phyloP scores from a whole-genome alignment of 805 yeast species.

The Debaryomyces castellii region DNA sequence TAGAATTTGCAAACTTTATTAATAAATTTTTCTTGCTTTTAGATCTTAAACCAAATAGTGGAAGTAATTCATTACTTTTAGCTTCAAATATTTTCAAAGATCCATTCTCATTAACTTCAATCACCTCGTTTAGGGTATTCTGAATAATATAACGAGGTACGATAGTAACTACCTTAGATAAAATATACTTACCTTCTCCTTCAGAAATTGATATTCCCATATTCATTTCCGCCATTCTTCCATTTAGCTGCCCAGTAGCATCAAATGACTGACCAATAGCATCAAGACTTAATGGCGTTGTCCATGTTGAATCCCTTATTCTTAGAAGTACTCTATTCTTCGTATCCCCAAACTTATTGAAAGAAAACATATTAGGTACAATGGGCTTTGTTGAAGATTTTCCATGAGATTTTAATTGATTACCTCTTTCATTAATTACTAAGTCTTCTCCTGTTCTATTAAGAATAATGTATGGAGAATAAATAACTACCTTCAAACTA shows the following conservation, averaged over 20 bases:
- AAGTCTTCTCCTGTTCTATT: conserved; percentile 76
- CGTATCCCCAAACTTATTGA: conserved; percentile 55
- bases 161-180: conserved; percentile 74
- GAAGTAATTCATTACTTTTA: conserved; percentile 46
- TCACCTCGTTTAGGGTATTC: conserved; percentile 55
- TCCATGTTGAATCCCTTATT: conserved; percentile 69
- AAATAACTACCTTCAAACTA: conserved; percentile 67
- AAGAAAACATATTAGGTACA: conserved; percentile 82
- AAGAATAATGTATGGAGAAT: conserved; percentile 79
- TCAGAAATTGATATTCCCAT: conserved; percentile 75
- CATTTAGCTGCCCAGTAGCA: conserved; percentile 44
- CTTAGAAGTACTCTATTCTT: conserved; percentile 65
- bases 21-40: conserved; percentile 58
- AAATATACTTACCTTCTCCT: conserved; percentile 80
- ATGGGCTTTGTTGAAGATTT: conserved; percentile 28
- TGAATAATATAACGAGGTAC: conserved; percentile 80
- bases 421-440: conserved; percentile 56
- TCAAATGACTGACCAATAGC: conserved; percentile 83
- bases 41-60: conserved; percentile 65
- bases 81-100: conserved; percentile 51
- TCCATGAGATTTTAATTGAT: conserved; percentile 49
- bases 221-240: conserved; percentile 59
- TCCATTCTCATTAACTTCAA: conserved; percentile 69
- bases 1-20: conserved; percentile 55
- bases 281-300: conserved; percentile 77